These are phyloP conservation scores for Candida sphagnicola DNA, from an alignment of 805 yeast species.

Conservation along the genomic window DNA sequence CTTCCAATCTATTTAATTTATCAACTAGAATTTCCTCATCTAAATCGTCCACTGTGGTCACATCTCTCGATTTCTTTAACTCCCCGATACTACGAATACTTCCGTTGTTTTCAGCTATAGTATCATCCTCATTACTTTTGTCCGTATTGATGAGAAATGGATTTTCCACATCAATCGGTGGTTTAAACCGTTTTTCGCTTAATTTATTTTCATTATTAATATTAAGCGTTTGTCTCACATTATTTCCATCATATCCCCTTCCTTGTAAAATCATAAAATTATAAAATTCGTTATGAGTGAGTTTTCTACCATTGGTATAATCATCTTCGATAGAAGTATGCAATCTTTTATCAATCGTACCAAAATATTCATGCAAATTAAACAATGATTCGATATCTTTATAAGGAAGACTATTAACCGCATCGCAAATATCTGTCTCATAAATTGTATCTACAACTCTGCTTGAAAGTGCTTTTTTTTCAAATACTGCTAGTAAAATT, in stretches of 20 bases:
- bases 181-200: background rate
- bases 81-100: background rate
- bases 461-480: slow-evolving; percentile 7
- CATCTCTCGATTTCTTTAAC: background rate
- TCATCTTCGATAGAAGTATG: background rate
- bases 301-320: background rate
- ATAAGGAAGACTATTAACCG: background rate
- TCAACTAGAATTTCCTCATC: slow-evolving; percentile 4
- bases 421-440: background rate
- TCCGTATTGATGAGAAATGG: background rate
- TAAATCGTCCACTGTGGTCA: slow-evolving; percentile 1
- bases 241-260: background rate
- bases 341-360: background rate
- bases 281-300: background rate
- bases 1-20: slow-evolving; percentile 4
- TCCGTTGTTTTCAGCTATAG: background rate
- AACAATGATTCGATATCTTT: background rate
- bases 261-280: background rate
- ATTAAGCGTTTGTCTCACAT: background rate
- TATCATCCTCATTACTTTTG: background rate
- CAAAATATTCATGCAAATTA: background rate
- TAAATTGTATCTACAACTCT: background rate
- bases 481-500: slow-evolving; percentile 12
- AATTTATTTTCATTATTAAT: background rate
- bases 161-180: background rate